Percentiles rank a stretch among this genome's conserved stretches.
Conservation (phyloP, 2,329 filamentous ascomycete genomes). For the Rosellinia necatrix region DNA sequence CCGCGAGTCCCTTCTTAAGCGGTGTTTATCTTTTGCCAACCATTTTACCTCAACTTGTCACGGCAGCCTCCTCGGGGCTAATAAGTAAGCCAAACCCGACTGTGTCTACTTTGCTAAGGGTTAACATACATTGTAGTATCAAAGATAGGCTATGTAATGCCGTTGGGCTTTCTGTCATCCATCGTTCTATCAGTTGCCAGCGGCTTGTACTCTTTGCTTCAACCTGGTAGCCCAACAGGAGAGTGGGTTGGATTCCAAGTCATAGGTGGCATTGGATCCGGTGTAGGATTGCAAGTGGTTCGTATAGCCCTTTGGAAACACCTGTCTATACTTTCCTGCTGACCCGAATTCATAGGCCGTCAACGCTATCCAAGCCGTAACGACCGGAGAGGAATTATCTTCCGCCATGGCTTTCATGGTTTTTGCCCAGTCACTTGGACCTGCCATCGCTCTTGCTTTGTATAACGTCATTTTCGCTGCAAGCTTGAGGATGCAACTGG, state of each 20-base stretch:
- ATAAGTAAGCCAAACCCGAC: too few species aligned
- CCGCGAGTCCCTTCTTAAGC: constrained; percentile 26
- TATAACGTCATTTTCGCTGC: constrained; percentile 37
- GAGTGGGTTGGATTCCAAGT: constrained; percentile 25
- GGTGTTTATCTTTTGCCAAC: constrained; percentile 34
- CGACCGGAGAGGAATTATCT: background rate
- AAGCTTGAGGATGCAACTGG: constrained; percentile 42
- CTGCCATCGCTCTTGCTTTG: constrained; percentile 16
- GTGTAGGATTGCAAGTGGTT: constrained; percentile 18
- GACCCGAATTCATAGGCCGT: background rate
- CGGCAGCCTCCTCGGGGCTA: constrained; percentile 13
- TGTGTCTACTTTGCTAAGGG: background rate
- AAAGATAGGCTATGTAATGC: constrained; percentile 20
- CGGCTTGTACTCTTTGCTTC: constrained; percentile 17
- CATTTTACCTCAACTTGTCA: constrained; percentile 28
- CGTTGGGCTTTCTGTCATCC: constrained; percentile 10
- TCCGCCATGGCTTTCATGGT: background rate
- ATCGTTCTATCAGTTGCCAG: constrained; percentile 11
- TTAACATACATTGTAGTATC: constrained; percentile 7
- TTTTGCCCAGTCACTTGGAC: background rate
- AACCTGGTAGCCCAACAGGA: constrained; percentile 14
- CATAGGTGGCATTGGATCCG: constrained; percentile 19
- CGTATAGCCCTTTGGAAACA: background rate
- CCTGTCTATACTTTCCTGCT: background rate
- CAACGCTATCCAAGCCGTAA: background rate